Conservation (phyloP, 2,329 filamentous ascomycete genomes). For the Fusarium continuum region DNA sequence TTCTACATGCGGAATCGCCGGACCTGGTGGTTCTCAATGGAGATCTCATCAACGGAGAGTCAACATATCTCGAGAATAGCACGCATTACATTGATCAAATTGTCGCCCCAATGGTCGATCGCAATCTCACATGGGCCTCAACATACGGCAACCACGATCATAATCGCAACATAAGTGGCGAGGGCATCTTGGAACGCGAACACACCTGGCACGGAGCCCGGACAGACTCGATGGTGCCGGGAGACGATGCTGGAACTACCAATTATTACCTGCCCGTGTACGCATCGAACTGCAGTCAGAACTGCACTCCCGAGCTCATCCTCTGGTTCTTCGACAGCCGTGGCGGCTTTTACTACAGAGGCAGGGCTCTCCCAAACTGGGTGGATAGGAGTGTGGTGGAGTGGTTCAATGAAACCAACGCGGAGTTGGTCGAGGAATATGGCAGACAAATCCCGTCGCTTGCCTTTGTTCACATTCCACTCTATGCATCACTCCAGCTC, state of each 20-base stretch:
- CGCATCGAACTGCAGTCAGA: conserved; percentile 41
- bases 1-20: conserved; percentile 50
- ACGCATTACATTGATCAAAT: conserved; percentile 66
- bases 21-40: conserved; percentile 74
- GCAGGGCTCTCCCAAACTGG: conserved; percentile 52
- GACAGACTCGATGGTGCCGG: conserved; percentile 38
- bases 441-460: conserved; percentile 54
- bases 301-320: conserved; percentile 53
- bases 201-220: conserved; percentile 36
- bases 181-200: conserved; percentile 37
- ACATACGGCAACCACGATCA: conserved; percentile 77
- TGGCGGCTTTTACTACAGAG: conserved; percentile 62
- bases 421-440: conserved; percentile 42
- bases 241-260: conserved; percentile 46
- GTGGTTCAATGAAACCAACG: conserved; percentile 55
- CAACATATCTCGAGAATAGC: conserved; percentile 60
- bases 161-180: conserved; percentile 55
- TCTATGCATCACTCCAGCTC: conserved; percentile 42
- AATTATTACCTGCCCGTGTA: conserved; percentile 57
- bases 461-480: conserved; percentile 60
- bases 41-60: conserved; percentile 74
- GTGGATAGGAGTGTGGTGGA: conserved; percentile 54
- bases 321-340: conserved; percentile 76
- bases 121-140: conserved; percentile 67
- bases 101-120: conserved; percentile 63